A percentile compares a stretch with the other conserved stretches of the same genome.
Evolutionary conservation across 768 basidiomycete genomes (phyloP).

Genomic region (Leccinum longicurvipes): DNA sequence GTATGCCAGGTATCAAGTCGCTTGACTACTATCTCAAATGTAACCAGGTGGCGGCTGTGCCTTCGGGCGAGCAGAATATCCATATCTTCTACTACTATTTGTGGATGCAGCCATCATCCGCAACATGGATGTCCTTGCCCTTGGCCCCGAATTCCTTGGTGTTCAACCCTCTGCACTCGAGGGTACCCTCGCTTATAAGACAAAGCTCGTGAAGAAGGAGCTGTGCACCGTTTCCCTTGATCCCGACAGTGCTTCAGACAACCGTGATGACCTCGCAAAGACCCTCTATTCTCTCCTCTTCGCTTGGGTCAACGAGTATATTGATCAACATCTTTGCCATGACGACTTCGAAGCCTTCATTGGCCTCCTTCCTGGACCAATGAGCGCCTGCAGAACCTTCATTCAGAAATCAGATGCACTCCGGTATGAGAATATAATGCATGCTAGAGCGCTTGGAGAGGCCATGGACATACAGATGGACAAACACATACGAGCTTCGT

Average conservation of each 20-base stretch:
- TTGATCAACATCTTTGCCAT: background rate
- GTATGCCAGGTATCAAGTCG: conserved; percentile 86
- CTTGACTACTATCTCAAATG: conserved; percentile 96
- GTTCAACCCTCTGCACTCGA: background rate
- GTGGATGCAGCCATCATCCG: background rate
- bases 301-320: background rate
- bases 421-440: too few species aligned
- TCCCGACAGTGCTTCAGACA: background rate
- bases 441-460: too few species aligned
- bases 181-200: background rate
- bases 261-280: background rate
- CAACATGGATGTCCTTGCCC: background rate
- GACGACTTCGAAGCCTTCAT: background rate
- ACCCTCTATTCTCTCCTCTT: background rate
- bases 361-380: background rate
- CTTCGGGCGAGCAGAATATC: conserved; percentile 93
- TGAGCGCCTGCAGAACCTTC: background rate
- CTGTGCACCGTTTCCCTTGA: background rate
- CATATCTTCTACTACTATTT: conserved; percentile 59
- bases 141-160: background rate
- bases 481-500: too few species aligned
- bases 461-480: too few species aligned
- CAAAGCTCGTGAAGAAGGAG: background rate
- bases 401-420: background rate
- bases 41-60: conserved; percentile 78